Percentiles rank a stretch among this genome's conserved stretches.
These are phyloP conservation scores for Purpureocillium takamizusanense DNA, from an alignment of 2,329 filamentous ascomycete genomes.

Conservation along the genomic window DNA sequence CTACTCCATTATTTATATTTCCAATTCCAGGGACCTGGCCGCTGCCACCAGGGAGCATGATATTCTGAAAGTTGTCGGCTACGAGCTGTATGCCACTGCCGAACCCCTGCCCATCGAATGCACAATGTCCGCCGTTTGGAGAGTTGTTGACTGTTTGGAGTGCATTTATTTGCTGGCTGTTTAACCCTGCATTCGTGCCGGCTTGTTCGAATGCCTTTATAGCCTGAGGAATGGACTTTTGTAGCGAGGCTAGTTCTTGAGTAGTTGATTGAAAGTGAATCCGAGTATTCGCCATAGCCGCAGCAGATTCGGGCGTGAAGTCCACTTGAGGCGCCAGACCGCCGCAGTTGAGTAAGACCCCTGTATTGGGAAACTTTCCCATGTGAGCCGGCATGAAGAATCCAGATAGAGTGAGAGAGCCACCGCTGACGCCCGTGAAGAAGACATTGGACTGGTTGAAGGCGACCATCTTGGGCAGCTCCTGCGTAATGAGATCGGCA, in stretches of 20 bases:
- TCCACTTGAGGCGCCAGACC: slow-evolving; percentile 42
- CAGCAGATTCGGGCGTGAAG: slow-evolving; percentile 29
- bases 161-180: slow-evolving; percentile 32
- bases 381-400: slow-evolving; percentile 51
- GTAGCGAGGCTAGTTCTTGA: slow-evolving; percentile 38
- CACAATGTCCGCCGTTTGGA: slow-evolving; percentile 48
- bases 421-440: slow-evolving; percentile 50
- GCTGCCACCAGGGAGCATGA: too few relatives aligned
- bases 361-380: slow-evolving; percentile 37
- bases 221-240: slow-evolving; percentile 39
- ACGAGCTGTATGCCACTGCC: slow-evolving; percentile 43
- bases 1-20: too few relatives aligned
- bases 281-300: slow-evolving; percentile 33
- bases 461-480: slow-evolving; percentile 42
- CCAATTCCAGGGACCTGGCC: too few relatives aligned
- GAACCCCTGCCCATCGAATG: slow-evolving; percentile 45
- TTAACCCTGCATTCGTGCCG: slow-evolving; percentile 33
- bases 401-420: slow-evolving; percentile 41
- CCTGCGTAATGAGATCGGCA: slow-evolving; percentile 37
- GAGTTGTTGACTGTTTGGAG: slow-evolving; percentile 49
- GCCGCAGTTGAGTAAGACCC: slow-evolving; percentile 48
- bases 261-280: slow-evolving; percentile 50
- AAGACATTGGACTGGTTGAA: slow-evolving; percentile 43
- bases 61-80: too few relatives aligned
- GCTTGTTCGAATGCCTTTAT: slow-evolving; percentile 41